Evolutionary conservation across 768 basidiomycete genomes (phyloP), one percentile per base, ranked within the genome.

Genomic region (Kwoniella dejecticola): DNA sequence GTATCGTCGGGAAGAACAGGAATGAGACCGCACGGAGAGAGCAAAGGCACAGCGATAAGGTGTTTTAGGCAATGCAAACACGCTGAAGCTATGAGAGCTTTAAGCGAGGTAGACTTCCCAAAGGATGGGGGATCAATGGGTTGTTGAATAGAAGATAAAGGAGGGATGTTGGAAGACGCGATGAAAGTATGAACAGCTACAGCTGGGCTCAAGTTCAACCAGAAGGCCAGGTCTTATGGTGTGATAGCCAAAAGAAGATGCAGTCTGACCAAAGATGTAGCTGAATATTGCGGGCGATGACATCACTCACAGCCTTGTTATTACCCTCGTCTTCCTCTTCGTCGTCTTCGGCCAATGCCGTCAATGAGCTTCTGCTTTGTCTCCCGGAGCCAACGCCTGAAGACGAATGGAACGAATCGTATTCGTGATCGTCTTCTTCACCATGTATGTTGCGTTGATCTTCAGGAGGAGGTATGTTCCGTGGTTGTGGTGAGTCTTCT

Each of bases 271-370:
- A 10, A 45, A 45, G 44, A 45, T n/a, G 44, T 15, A n/a, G 11
- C 11, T 11, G 44, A 23, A 36, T 7, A 15, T 15, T n/a, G 26
- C 12, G 41, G 29, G 41, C 19, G 26, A 56, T 45, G 40, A 56
- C 41, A 6, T 33, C 1, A 57, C 56, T 47, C 30, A 57, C 56
- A 21, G 45, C 40, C 24, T 36, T 26, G 24, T 15, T 48, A 13
- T 31, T 10, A 23, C 10, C 44, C 26, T 44, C 4, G 6, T 59
- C 57, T 59, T 50, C 58, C 23, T 60, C 48, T 26, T 59, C 58
- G n/a, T 52, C 58, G 33, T 60, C 58, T 45, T 60, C 58, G 13
- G 49, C 42, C 31, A 60, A 30, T 8, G 58, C 58, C 15, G 58
- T 45, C 8, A 60, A n/a, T 6, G 48, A 52, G 27, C 49, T 44